Percentiles rank a stretch among this genome's conserved stretches.
These are phyloP conservation scores for Starmerella stigmatis DNA, from an alignment of 805 yeast species.

Conservation along the genomic window DNA sequence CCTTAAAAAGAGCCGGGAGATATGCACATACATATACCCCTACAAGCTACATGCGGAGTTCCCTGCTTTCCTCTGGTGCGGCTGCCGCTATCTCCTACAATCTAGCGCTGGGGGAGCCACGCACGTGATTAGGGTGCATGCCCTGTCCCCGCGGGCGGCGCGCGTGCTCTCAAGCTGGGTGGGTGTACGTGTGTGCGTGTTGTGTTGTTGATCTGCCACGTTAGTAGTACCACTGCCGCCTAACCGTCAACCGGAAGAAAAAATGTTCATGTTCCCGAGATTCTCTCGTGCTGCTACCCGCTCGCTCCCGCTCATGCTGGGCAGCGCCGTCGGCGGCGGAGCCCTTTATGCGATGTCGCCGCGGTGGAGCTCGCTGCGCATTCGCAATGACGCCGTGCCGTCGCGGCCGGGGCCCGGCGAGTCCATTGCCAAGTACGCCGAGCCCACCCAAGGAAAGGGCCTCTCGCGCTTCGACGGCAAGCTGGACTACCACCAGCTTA, in stretches of 20 bases:
- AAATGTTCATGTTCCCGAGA: slow-evolving; percentile 15
- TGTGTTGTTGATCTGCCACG: background rate
- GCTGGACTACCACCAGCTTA: slow-evolving; percentile 50
- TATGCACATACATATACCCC: too few species aligned
- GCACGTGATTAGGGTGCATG: too few species aligned
- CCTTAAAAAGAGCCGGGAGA: too few species aligned
- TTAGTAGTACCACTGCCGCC: background rate
- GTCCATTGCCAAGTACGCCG: slow-evolving; percentile 19
- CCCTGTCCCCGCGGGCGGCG: too few species aligned
- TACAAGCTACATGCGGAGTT: too few species aligned
- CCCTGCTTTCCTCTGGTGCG: too few species aligned
- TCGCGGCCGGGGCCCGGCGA: slow-evolving; percentile 16
- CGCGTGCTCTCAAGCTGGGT: too few species aligned
- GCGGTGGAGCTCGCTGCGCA: background rate
- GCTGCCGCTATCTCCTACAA: too few species aligned
- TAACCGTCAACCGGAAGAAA: background rate
- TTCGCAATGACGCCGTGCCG: slow-evolving; percentile 10
- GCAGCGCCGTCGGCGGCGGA: slow-evolving; percentile 8
- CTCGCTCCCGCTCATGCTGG: slow-evolving; percentile 10
- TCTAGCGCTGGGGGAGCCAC: too few species aligned
- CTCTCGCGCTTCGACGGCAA: slow-evolving; percentile 22
- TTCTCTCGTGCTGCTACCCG: slow-evolving; percentile 9
- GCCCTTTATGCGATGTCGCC: slow-evolving; percentile 7
- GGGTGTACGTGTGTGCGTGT: too few species aligned
- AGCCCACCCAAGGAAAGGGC: slow-evolving; percentile 17